phyloP scores from a whole-genome alignment of 805 yeast genomes.

The Wickerhamomyces rabaulensis region DNA sequence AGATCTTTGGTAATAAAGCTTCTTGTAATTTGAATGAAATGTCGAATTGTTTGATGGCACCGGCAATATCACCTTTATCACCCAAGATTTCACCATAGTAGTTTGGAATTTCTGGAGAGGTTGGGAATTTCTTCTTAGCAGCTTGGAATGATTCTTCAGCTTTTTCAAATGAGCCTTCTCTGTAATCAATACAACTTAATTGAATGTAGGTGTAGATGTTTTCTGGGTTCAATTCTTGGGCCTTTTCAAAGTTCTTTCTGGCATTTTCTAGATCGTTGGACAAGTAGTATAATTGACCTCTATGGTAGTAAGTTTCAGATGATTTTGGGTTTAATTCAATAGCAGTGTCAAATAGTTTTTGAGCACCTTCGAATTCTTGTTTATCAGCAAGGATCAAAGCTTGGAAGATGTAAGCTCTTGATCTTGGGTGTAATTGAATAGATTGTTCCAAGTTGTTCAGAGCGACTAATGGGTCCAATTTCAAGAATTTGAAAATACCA shows the following conservation, averaged over 20 bases:
- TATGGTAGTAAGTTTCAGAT: slow-evolving; percentile 87
- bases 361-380: slow-evolving; percentile 62
- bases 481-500: slow-evolving; percentile 80
- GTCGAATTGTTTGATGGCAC: slow-evolving; percentile 81
- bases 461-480: slow-evolving; percentile 64
- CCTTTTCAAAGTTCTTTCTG: slow-evolving; percentile 64
- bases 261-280: slow-evolving; percentile 73
- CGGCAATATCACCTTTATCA: slow-evolving; percentile 67
- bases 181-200: slow-evolving; percentile 86
- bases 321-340: slow-evolving; percentile 59
- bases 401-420: slow-evolving; percentile 75
- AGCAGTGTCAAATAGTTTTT: slow-evolving; percentile 70
- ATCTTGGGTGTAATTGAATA: slow-evolving; percentile 63
- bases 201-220: slow-evolving; percentile 87
- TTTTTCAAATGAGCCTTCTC: slow-evolving; percentile 53
- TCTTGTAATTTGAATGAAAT: slow-evolving; percentile 79
- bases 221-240: slow-evolving; percentile 65
- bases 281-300: slow-evolving; percentile 86
- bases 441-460: slow-evolving; percentile 60
- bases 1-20: slow-evolving; percentile 50
- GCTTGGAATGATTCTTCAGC: slow-evolving; percentile 64
- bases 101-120: slow-evolving; percentile 88
- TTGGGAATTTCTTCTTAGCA: slow-evolving; percentile 72
- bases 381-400: slow-evolving; percentile 82
- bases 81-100: slow-evolving; percentile 92